These are phyloP conservation scores for Bruguiera sexangula DNA, from an alignment of 345 rosid genomes.

Conservation along the genomic window DNA sequence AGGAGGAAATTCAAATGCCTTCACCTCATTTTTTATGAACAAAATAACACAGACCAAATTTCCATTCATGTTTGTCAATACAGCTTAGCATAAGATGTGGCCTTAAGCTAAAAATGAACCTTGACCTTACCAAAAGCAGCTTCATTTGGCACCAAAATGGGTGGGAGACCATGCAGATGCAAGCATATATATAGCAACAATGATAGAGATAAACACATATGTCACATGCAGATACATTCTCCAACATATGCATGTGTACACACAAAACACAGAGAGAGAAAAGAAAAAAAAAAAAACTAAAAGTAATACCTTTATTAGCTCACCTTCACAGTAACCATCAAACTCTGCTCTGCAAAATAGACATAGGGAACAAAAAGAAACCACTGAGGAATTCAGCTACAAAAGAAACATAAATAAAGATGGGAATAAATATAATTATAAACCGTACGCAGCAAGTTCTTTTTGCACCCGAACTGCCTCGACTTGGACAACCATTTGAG, in stretches of 20 bases:
- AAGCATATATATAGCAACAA: neutral
- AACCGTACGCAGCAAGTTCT: slow-evolving; percentile 78
- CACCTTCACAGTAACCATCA: slow-evolving; percentile 97
- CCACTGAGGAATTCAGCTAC: slow-evolving; percentile 18
- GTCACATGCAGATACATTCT: neutral
- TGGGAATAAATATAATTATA: neutral
- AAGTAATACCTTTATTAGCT: slow-evolving; percentile 76
- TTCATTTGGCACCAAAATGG: too few relatives aligned
- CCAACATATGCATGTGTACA: neutral
- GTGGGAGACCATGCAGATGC: too few relatives aligned
- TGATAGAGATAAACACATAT: neutral
- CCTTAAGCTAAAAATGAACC: too few relatives aligned
- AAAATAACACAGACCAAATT: too few relatives aligned
- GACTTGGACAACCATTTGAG: slow-evolving; percentile 97
- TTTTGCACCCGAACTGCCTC: slow-evolving; percentile 94
- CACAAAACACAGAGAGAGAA: neutral
- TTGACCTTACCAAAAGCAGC: too few relatives aligned
- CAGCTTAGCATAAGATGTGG: too few relatives aligned
- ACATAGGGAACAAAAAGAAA: slow-evolving; percentile 9
- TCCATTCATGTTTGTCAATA: too few relatives aligned
- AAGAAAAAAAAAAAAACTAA: too few relatives aligned
- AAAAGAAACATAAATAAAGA: slow-evolving; percentile 5
- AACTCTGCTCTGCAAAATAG: slow-evolving; percentile 69
- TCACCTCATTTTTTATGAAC: too few relatives aligned
- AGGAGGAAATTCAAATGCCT: neutral